Base-by-base conservation (phyloP, 1,284 basidiomycete species). In the Flammula alnicola region DNA sequence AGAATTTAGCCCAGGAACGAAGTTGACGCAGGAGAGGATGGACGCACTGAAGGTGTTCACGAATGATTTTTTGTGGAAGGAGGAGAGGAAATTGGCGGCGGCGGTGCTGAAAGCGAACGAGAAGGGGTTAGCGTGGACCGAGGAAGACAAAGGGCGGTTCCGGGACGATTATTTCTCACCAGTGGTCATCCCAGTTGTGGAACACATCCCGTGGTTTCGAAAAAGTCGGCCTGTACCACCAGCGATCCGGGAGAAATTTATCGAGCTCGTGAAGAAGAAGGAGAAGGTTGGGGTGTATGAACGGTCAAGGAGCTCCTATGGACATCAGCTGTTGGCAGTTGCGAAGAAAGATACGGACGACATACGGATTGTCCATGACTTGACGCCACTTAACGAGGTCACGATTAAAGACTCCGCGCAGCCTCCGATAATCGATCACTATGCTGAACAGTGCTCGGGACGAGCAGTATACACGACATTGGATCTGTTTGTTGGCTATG, bases 401-500 rank as follows among this genome's bases (percentile, higher is more conserved):
- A 59, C 62, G 2, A 63, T 69, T 11, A 51, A 58, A 26, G 63
- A 71, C 47, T 54, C 64, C 3, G 65, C 58, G 8, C 43, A 68
- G 2, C 64, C 61, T 0, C 71, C 70, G 0, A 59, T 62, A 5
- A 39, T 72, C 0, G 65, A 74, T 27, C 58, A 66, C 1, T 68
- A 68, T 50, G 67, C 63, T 0, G 67, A 73, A 49, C 36, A 42
- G 7, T 71, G 57, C 51, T 61, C 56, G 0, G 70, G 65, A 5
- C 32, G 61, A 5, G 49, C 57, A 26, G 59, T 59, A 37, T 69
- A 66, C 41, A 60, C 63, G 0, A 51, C 65, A 1, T 63, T 72
- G 19, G 67, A 73, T 44, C 43, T 73, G 5, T 72, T 59, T 42
- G 62, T 56, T 3, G 67, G 67, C 6, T 74, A 63, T 49, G 64